phyloP scores from a whole-genome alignment of 2,329 filamentous ascomycete genomes.

The Aureobasidium melanogenum region DNA sequence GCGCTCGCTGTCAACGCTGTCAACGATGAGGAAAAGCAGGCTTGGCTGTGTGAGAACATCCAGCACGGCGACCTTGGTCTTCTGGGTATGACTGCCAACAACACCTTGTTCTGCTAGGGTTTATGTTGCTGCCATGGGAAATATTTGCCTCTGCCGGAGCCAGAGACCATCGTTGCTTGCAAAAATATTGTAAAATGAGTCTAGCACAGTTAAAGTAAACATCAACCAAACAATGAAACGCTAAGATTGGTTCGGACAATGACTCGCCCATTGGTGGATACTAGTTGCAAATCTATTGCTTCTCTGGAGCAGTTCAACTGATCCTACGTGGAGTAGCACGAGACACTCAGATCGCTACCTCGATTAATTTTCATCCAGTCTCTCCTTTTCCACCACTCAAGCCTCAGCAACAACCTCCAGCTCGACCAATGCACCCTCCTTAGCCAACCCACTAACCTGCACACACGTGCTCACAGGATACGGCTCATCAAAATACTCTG shows the following conservation, averaged over 20 bases:
- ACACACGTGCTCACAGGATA: conserved; percentile 17
- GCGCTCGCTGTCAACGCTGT: neutral
- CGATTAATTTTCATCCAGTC: neutral
- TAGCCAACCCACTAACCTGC: conserved; percentile 16
- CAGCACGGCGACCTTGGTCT: neutral
- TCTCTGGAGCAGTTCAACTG: neutral
- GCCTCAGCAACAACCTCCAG: conserved; percentile 17
- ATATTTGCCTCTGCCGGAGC: neutral
- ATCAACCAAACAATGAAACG: neutral
- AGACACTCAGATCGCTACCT: neutral
- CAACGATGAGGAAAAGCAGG: neutral
- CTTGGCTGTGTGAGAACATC: neutral
- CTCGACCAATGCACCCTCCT: conserved; percentile 17
- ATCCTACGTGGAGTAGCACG: neutral
- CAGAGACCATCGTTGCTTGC: neutral
- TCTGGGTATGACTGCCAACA: neutral
- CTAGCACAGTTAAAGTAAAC: neutral
- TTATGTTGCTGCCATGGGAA: neutral
- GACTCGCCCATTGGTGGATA: too few relatives aligned
- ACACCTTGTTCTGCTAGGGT: neutral
- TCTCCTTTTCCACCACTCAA: neutral
- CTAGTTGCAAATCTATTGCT: too few relatives aligned
- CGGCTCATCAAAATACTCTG: conserved; percentile 11
- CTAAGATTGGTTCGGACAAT: too few relatives aligned
- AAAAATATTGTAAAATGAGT: neutral